A percentile compares a stretch with the other conserved stretches of the same genome.
These are phyloP conservation scores for Tetragonia tetragonoides DNA, from an alignment of 148 eudicot genomes.

Conservation along the genomic window DNA sequence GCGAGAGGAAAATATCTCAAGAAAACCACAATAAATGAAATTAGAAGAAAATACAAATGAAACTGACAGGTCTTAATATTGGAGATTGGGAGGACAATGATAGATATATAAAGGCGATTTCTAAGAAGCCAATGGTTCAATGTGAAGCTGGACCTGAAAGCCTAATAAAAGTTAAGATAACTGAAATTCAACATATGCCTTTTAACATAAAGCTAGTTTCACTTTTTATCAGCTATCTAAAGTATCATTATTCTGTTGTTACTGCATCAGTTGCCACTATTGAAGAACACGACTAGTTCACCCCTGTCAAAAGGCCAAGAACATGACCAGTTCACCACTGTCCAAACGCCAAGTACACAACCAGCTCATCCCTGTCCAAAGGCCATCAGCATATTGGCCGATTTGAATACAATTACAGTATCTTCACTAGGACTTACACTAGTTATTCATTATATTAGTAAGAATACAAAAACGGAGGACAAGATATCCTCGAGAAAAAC, in stretches of 20 bases:
- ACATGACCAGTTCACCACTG: no score
- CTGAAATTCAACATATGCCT: background rate
- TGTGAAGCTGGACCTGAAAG: background rate
- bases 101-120: background rate
- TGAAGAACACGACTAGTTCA: background rate
- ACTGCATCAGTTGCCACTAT: background rate
- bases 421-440: no score
- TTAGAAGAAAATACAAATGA: background rate
- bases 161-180: background rate
- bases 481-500: no score
- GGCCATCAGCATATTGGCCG: no score
- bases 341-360: background rate
- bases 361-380: background rate
- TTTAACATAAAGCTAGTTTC: background rate
- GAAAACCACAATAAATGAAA: background rate
- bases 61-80: background rate
- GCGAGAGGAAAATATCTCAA: background rate
- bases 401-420: no score
- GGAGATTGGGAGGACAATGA: background rate
- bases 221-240: background rate
- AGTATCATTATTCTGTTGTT: background rate
- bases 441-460: no score
- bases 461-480: no score
- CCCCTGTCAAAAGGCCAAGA: background rate
- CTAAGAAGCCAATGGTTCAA: background rate